phyloP scores from a whole-genome alignment of 805 yeast genomes.

The Vanderwaltozyma verrucispora region DNA sequence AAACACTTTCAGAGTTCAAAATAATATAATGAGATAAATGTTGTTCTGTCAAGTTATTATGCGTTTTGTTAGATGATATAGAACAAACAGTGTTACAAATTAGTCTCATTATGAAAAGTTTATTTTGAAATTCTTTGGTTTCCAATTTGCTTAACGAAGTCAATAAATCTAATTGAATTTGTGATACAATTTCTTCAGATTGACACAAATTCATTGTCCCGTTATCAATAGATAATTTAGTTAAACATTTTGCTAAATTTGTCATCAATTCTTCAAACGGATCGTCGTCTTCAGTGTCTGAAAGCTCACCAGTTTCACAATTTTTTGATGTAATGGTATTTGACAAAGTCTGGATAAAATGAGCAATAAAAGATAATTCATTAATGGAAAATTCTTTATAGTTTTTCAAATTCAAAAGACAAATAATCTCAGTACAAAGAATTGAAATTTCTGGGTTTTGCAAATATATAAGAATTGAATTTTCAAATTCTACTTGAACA shows the following conservation, averaged over 20 bases:
- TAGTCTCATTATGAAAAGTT: conserved; percentile 23
- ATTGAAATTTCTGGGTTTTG: not conserved
- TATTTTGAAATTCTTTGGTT: conserved; percentile 14
- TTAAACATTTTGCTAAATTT: conserved; percentile 12
- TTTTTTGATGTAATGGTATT: conserved; percentile 4
- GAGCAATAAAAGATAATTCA: conserved; percentile 8
- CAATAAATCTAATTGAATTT: conserved; percentile 12
- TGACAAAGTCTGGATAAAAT: conserved; percentile 6
- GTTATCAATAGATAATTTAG: conserved; percentile 7
- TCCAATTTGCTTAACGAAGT: conserved; percentile 9
- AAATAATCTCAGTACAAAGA: not conserved
- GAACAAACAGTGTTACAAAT: conserved; percentile 1
- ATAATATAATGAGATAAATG: not conserved
- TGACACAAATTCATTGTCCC: conserved; percentile 6
- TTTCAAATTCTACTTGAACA: no score
- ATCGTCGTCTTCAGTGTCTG: conserved; percentile 8
- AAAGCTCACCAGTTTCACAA: conserved; percentile 8
- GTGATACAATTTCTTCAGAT: conserved; percentile 1
- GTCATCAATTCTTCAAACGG: conserved; percentile 15
- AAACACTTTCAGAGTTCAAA: not conserved
- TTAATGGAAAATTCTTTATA: not conserved
- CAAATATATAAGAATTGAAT: not conserved
- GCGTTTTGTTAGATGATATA: not conserved
- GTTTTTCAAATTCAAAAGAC: not conserved
- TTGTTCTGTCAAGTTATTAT: not conserved